Evolutionary conservation across 2,329 filamentous ascomycete species (phyloP).

Genomic region (Hypoxylon sp.): DNA sequence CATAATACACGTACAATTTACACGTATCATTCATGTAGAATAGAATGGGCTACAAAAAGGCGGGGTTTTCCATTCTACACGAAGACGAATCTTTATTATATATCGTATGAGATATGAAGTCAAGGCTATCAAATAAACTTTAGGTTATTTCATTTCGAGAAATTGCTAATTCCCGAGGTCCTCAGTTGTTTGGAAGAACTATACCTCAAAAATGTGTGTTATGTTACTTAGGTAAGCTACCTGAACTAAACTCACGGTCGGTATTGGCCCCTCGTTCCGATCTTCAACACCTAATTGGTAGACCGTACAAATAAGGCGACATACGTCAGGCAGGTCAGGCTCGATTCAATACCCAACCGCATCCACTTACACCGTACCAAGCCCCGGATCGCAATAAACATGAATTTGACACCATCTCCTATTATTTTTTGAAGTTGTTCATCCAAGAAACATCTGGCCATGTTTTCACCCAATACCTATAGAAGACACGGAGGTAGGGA

Average conservation of each 20-base stretch:
- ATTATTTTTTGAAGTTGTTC: slow-evolving; percentile 11
- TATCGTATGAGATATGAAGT: too few relatives aligned
- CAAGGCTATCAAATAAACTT: too few relatives aligned
- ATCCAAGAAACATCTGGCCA: slow-evolving; percentile 2
- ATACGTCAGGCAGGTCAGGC: slow-evolving; percentile 30
- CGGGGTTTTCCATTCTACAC: too few relatives aligned
- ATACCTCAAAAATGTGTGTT: neutral
- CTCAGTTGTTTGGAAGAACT: too few relatives aligned
- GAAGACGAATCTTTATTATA: too few relatives aligned
- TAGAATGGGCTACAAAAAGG: too few relatives aligned
- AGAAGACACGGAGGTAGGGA: neutral
- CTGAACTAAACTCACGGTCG: neutral
- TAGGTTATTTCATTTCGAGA: too few relatives aligned
- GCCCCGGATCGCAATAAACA: neutral
- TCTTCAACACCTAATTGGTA: neutral
- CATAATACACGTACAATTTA: too few relatives aligned
- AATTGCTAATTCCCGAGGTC: too few relatives aligned
- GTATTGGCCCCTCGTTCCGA: neutral
- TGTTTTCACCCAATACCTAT: slow-evolving; percentile 2
- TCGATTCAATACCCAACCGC: slow-evolving; percentile 30
- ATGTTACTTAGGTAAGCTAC: neutral
- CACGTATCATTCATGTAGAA: too few relatives aligned
- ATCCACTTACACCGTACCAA: slow-evolving; percentile 20
- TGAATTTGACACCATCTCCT: slow-evolving; percentile 9
- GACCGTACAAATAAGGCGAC: slow-evolving; percentile 3